A percentile compares a stretch with the other conserved stretches of the same genome.
Conservation (phyloP, 306 rosid species). For the Cucumis cinereus region DNA sequence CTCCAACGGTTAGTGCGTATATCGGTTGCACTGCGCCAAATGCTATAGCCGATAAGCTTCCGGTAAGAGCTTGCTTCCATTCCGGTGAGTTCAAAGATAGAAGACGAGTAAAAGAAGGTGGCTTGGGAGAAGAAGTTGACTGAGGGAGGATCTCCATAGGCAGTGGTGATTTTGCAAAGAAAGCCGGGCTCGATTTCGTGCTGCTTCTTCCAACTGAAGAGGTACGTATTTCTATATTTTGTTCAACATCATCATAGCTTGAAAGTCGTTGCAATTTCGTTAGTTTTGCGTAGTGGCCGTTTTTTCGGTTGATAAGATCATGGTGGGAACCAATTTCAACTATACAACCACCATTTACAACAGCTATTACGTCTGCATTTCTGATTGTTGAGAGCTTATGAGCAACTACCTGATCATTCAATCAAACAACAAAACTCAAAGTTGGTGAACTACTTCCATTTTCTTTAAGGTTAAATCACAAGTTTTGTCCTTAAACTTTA, state of each 20-base stretch:
- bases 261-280: slow-evolving; percentile 65
- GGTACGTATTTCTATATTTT: slow-evolving; percentile 17
- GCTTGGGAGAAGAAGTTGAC: slow-evolving; percentile 20
- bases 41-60: slow-evolving; percentile 61
- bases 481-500: background rate
- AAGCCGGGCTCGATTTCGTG: slow-evolving; percentile 60
- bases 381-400: slow-evolving; percentile 89
- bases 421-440: background rate
- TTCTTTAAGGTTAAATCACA: background rate
- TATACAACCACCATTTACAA: slow-evolving; percentile 49
- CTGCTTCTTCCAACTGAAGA: slow-evolving; percentile 66
- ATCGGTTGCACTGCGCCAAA: slow-evolving; percentile 82
- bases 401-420: slow-evolving; percentile 66
- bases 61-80: slow-evolving; percentile 79
- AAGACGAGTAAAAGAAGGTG: slow-evolving; percentile 65
- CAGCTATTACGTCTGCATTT: slow-evolving; percentile 83
- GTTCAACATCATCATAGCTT: slow-evolving; percentile 51
- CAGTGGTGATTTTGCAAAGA: slow-evolving; percentile 49
- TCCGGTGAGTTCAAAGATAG: slow-evolving; percentile 61
- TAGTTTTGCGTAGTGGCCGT: slow-evolving; percentile 70
- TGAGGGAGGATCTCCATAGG: slow-evolving; percentile 14
- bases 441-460: background rate
- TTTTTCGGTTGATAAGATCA: slow-evolving; percentile 46
- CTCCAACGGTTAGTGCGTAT: slow-evolving; percentile 79
- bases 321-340: slow-evolving; percentile 67